Evolutionary conservation across 371 early-diverging fungal genomes (phyloP), one percentile per base, ranked within the genome.

Genomic region (Thermomucor indicae-seudaticae): DNA sequence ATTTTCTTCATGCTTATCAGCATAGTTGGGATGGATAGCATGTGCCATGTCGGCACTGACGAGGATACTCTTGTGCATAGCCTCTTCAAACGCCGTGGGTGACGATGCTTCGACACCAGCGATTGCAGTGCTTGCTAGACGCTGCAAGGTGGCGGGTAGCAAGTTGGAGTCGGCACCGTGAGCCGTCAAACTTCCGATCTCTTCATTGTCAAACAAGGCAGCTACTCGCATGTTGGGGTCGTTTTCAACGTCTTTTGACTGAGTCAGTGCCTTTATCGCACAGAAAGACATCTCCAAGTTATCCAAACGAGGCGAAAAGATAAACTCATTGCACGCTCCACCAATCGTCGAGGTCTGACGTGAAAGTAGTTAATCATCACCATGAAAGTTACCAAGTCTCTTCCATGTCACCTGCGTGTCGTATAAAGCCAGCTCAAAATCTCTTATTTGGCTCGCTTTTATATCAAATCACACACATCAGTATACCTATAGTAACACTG

Each of bases 141-240:
- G 80, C 46, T 83, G 81, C 35, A 93, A 60, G 10, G 88, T 80
- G 11, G 78, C 60, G 38, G 89, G 92, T 40, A 96, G 72, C 53
- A 96, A 71, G 50, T 89, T 86, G 6, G 95, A 95, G 59, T 90
- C 91, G 16, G 99, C 99, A 42, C 99, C 99, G 54, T 93, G 87
- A 4, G 96, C 95, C 20, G 95, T 89, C 20, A 66, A 67, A 29
- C 95, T 94, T n/a, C 99, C 99, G 37, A 97, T 84, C 60, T 98
- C 99, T 74, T 98, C 99, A 72, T 97, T 94, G 67, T 97, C 99
- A 62, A 97, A 98, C 11, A 95, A 78, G n/a, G 90, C 83, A n/a
- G 92, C 80, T 47, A 98, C 65, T 51, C 95, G 90, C 48, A 96
- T 83, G 51, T 86, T 81, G 47, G 85, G 60, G 30, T 95, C 92